These are phyloP conservation scores for Alternaria metachromatica DNA, from an alignment of 2,329 filamentous ascomycete species.

Conservation along the genomic window DNA sequence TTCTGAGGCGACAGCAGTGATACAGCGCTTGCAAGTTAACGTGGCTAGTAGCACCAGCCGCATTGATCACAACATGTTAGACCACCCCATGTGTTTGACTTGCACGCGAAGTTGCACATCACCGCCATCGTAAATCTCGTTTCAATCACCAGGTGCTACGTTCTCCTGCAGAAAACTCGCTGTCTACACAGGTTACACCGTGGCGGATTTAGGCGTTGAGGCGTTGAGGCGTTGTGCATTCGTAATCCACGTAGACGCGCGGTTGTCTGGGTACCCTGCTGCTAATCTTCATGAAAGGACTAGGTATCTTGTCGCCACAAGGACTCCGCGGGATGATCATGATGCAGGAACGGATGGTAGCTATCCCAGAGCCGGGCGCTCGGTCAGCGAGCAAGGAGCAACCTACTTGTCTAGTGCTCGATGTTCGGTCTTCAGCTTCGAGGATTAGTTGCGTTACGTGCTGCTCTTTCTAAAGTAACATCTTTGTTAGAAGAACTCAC, in stretches of 20 bases:
- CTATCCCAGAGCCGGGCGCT: neutral
- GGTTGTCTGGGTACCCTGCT: neutral
- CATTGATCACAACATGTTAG: neutral
- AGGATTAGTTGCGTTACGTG: no score
- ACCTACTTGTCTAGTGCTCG: neutral
- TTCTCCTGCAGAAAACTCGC: neutral
- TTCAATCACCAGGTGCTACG: neutral
- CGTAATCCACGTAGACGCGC: neutral
- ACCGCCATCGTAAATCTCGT: neutral
- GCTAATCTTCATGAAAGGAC: neutral
- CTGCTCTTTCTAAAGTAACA: neutral
- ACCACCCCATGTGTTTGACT: neutral
- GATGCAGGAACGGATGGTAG: neutral
- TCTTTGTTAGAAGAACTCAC: neutral
- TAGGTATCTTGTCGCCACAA: neutral
- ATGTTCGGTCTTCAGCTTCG: no score
- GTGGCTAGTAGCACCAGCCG: neutral
- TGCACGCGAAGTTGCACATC: neutral
- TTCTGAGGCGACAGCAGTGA: neutral
- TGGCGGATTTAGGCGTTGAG: neutral
- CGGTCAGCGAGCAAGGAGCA: neutral
- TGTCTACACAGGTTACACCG: neutral
- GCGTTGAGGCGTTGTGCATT: neutral
- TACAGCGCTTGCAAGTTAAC: neutral
- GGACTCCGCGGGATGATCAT: neutral